phyloP scores from a whole-genome alignment of 768 basidiomycete species.

The Boletus sp. region DNA sequence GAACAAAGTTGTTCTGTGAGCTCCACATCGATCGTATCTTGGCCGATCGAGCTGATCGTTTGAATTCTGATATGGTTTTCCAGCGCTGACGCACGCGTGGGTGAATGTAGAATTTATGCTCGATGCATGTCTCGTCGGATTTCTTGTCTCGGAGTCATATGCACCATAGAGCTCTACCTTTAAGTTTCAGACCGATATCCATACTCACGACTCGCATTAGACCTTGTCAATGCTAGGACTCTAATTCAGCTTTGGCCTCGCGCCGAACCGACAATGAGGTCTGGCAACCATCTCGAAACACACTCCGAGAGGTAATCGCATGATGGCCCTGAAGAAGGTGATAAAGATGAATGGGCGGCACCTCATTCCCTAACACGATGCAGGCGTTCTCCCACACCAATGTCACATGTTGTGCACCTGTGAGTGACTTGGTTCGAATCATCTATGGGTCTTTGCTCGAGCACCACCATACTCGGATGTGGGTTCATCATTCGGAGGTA shows the following conservation, averaged over 20 bases:
- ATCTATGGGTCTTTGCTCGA: background rate
- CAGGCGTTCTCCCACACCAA: conserved; percentile 5
- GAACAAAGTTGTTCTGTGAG: conserved; percentile 91
- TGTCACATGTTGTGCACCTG: conserved; percentile 4
- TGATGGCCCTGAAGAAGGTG: background rate
- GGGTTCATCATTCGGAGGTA: background rate
- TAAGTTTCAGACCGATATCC: background rate
- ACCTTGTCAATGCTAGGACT: background rate
- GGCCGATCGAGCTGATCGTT: conserved; percentile 2
- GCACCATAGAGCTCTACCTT: conserved; percentile 29
- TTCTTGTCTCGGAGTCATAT: conserved; percentile 71
- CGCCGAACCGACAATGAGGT: background rate
- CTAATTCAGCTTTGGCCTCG: background rate
- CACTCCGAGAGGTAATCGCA: background rate
- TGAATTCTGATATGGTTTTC: background rate
- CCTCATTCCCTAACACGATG: background rate
- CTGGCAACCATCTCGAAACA: background rate
- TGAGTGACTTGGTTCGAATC: background rate
- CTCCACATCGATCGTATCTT: background rate
- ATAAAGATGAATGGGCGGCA: background rate
- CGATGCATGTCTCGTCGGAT: conserved; percentile 88
- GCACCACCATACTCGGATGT: background rate
- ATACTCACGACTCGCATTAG: background rate
- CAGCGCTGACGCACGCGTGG: conserved; percentile 93
- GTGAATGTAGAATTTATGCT: conserved; percentile 97